A percentile compares a stretch with the other conserved stretches of the same genome.
Conservation (phyloP, 257 asterid species). For the Nicotiana sylvestris region DNA sequence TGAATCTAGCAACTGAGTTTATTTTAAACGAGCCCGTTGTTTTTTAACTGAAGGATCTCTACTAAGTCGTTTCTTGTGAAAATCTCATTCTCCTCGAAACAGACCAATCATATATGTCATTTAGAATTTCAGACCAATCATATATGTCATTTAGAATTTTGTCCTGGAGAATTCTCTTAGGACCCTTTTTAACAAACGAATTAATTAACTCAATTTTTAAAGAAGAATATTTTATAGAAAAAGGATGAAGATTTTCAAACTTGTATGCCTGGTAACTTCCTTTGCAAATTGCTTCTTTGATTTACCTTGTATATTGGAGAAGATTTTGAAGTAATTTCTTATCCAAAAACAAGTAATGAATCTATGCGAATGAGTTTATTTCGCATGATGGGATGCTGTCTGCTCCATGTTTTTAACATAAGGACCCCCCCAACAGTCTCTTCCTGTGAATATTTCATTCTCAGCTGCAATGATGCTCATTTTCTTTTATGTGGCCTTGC, state of each 20-base stretch:
- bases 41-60: neutral
- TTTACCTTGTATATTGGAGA: neutral
- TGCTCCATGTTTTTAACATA: neutral
- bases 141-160: no score
- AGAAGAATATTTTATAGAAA: no score
- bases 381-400: neutral
- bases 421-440: neutral
- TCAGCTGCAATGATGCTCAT: neutral
- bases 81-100: conserved; percentile 41
- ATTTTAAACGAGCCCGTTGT: neutral
- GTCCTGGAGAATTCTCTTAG: no score
- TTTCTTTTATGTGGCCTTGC: neutral
- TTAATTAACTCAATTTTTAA: no score
- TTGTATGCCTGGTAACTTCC: conserved; percentile 77
- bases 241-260: conserved; percentile 58
- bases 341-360: neutral
- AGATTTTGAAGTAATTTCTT: no score
- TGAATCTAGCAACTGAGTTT: neutral
- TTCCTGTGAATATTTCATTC: neutral
- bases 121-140: no score
- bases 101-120: conserved; percentile 20
- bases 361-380: neutral
- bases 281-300: neutral
- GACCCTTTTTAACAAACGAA: no score
- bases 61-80: neutral